A percentile compares a stretch with the other conserved stretches of the same genome.
These are phyloP conservation scores for Liquidambar formosana DNA, from an alignment of 164 flowering plant species.

Conservation along the genomic window DNA sequence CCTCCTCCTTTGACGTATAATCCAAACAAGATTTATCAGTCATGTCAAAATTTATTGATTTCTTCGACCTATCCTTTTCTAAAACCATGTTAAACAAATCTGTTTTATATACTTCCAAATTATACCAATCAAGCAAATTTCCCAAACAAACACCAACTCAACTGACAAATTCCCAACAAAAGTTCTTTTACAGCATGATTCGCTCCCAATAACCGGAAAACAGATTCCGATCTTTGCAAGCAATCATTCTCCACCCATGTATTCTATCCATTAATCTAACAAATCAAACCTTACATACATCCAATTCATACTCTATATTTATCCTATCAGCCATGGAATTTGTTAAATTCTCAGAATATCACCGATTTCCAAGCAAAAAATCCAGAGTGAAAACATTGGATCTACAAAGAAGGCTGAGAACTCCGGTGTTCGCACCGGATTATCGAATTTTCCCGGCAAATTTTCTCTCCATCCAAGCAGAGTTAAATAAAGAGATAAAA, in stretches of 20 bases:
- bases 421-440: too few species aligned
- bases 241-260: slow-evolving; percentile 18
- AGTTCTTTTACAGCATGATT: neutral
- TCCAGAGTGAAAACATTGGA: too few species aligned
- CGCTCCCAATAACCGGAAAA: slow-evolving; percentile 21
- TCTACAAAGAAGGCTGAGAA: too few species aligned
- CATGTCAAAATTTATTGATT: slow-evolving; percentile 2
- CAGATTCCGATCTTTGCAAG: slow-evolving; percentile 21
- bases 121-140: slow-evolving; percentile 13
- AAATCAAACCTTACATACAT: neutral
- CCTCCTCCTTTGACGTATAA: slow-evolving; percentile 22
- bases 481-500: too few species aligned
- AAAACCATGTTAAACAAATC: slow-evolving; percentile 16
- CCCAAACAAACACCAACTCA: neutral
- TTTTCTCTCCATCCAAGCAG: too few species aligned
- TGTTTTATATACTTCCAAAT: slow-evolving; percentile 8
- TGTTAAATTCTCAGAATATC: neutral
- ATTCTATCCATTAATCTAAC: slow-evolving; percentile 13
- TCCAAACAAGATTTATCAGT: slow-evolving; percentile 10
- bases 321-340: neutral
- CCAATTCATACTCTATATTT: neutral
- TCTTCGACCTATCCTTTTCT: slow-evolving; percentile 22
- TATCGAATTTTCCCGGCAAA: too few species aligned
- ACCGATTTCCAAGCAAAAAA: neutral
- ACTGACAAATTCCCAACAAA: neutral